Evolutionary conservation across 139 green algal genomes (phyloP).

Genomic region (Micractinium sp.): DNA sequence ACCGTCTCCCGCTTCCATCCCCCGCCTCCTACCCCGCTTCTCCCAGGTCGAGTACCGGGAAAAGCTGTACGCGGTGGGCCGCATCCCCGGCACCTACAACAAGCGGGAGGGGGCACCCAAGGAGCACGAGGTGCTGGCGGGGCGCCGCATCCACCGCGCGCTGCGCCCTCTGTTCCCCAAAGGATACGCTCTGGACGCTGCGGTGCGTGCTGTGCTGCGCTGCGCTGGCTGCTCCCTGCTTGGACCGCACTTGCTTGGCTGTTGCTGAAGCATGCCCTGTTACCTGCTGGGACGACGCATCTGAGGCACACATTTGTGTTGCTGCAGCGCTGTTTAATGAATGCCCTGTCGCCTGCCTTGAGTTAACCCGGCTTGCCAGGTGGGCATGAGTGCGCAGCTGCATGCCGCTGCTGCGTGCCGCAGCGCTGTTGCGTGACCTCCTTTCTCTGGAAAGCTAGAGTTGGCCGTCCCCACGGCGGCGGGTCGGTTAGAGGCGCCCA

Average conservation of each 20-base stretch:
- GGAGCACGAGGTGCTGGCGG: constrained; percentile 70
- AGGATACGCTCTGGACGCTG: constrained; percentile 50
- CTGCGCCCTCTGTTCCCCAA: constrained; percentile 78
- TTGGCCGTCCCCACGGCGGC: too few species aligned
- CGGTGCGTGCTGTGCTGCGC: background rate
- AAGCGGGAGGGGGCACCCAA: constrained; percentile 66
- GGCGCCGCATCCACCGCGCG: constrained; percentile 65
- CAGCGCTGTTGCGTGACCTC: too few species aligned
- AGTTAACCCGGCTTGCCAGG: background rate
- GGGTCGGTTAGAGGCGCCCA: too few species aligned
- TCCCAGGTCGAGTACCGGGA: constrained; percentile 84
- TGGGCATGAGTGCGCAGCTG: background rate
- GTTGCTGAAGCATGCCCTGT: background rate
- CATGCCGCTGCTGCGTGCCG: too few species aligned
- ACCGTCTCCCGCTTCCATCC: background rate
- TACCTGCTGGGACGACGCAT: too few species aligned
- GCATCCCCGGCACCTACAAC: constrained; percentile 69
- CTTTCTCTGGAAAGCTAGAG: too few species aligned
- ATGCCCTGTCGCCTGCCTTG: background rate
- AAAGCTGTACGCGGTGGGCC: constrained; percentile 62
- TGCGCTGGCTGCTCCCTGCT: background rate
- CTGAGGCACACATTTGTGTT: too few species aligned
- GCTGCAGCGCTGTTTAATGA: too few species aligned
- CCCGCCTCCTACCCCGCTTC: background rate
- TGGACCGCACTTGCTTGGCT: background rate